Evolutionary conservation across 139 green algal species (phyloP), one percentile per base, ranked within the genome.

Genomic region (Auxenochlorella pyrenoidosa): DNA sequence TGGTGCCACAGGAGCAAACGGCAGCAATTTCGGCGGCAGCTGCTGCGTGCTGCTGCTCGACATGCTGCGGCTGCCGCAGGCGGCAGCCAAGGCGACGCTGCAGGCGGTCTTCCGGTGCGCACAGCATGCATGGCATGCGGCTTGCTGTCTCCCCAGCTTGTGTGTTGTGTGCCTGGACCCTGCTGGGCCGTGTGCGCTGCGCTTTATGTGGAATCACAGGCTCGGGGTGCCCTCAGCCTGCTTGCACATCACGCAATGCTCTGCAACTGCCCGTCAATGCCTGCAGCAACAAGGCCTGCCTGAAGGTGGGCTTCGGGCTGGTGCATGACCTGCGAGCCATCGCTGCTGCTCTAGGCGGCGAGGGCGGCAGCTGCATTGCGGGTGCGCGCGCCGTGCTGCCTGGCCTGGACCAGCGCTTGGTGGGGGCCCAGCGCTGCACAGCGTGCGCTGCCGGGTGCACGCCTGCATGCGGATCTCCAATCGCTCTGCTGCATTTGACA

Each of bases 231-330:
- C 47, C 6, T 22, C 54, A 13, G 54, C 54, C 15, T 26, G 66
- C 66, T 24, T 68, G 22, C 63, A 34, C 63, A 71, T 8, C 66
- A 38, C 15, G 19, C 32, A 73, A 24, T 15, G 24, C 66, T 40
- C 70, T 47, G 3, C n/a, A 26, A 5, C 6, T 43, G 15, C 15
- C 76, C n/a, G 15, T 30, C 32, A 6, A 24, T 32, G 12, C 36
- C 3, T 16, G 44, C 44, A 79, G 65, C 26, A 66, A 78, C 82
- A 66, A 63, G 40, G 15, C 13, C 63, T 85, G 80, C 79, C 43
- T 92, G 41, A 88, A 93, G 88, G 79, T 93, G 8, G 91, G 91
- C 8, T 94, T 89, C 78, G 79, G 79, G 5, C 40, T 94, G 24
- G 65, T 88, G 26, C 65, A 77, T 38, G 91, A 94, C 54, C 30